These are phyloP conservation scores for Ophiocordyceps australis DNA, from an alignment of 2,329 filamentous ascomycete species.

Conservation along the genomic window DNA sequence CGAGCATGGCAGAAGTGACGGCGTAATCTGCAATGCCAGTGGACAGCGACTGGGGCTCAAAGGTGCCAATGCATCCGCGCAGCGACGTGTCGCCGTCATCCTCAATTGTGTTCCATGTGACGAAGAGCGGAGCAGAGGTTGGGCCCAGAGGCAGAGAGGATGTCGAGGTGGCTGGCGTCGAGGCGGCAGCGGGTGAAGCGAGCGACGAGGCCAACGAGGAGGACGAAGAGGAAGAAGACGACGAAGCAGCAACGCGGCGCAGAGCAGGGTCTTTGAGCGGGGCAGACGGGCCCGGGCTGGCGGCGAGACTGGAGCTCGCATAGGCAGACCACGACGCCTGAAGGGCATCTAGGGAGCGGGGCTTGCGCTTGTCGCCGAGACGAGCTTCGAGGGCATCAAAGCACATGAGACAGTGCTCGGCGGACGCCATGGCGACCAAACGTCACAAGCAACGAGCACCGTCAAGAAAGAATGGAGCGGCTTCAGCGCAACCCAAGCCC, in stretches of 20 bases:
- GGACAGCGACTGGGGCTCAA: slow-evolving; percentile 57
- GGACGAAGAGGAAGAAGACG: slow-evolving; percentile 11
- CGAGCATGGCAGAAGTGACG: slow-evolving; percentile 54
- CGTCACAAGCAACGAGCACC: too few species aligned
- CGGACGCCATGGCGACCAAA: slow-evolving; percentile 70
- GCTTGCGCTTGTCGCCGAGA: slow-evolving; percentile 50
- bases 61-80: slow-evolving; percentile 92
- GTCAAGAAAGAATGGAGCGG: too few species aligned
- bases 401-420: slow-evolving; percentile 78
- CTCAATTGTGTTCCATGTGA: slow-evolving; percentile 72
- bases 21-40: slow-evolving; percentile 64
- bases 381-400: slow-evolving; percentile 72
- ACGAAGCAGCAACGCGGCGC: slow-evolving; percentile 17
- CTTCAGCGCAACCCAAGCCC: too few species aligned
- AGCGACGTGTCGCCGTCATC: slow-evolving; percentile 35
- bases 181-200: slow-evolving; percentile 20
- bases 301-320: slow-evolving; percentile 6
- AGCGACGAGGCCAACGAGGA: slow-evolving; percentile 15
- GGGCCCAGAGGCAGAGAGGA: slow-evolving; percentile 13
- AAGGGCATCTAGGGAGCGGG: slow-evolving; percentile 49
- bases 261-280: slow-evolving; percentile 21
- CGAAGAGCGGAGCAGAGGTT: slow-evolving; percentile 60
- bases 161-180: slow-evolving; percentile 25
- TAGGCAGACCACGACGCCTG: slow-evolving; percentile 43
- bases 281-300: slow-evolving; percentile 2